Evolutionary conservation across 2,329 filamentous ascomycete genomes (phyloP).

Genomic region (Monosporascus sp.): DNA sequence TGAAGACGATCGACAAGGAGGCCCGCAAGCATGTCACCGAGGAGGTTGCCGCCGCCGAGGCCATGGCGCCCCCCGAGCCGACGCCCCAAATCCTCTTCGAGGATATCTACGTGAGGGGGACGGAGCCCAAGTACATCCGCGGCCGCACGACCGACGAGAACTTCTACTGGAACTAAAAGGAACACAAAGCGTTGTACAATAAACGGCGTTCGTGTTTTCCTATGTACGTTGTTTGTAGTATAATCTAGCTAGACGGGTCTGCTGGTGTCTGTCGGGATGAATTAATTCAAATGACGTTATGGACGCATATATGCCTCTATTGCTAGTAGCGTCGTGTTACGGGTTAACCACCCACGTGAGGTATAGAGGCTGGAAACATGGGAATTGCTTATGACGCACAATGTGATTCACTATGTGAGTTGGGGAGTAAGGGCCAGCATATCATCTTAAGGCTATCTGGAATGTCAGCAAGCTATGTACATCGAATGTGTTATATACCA

Average conservation of each 20-base stretch:
- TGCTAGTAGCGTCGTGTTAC: too few relatives aligned
- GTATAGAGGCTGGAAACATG: too few relatives aligned
- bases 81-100: conserved; percentile 84
- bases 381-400: too few relatives aligned
- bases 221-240: conserved; percentile 10
- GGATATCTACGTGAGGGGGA: conserved; percentile 90
- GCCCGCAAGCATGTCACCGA: conserved; percentile 79
- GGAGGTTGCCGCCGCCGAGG: conserved; percentile 86
- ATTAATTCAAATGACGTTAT: neutral
- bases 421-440: too few relatives aligned
- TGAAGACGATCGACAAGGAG: conserved; percentile 94
- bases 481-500: too few relatives aligned
- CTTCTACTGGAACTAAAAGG: conserved; percentile 69
- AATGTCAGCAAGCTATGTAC: too few relatives aligned
- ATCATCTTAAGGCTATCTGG: too few relatives aligned
- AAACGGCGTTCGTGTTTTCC: conserved; percentile 1
- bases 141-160: conserved; percentile 89
- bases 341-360: too few relatives aligned
- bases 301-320: too few relatives aligned
- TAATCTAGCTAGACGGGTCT: conserved; percentile 10
- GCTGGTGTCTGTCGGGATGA: conserved; percentile 14
- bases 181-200: neutral
- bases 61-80: conserved; percentile 74
- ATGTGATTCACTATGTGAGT: too few relatives aligned
- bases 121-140: conserved; percentile 81